Evolutionary conservation across 2,329 filamentous ascomycete species (phyloP).

Genomic region (Neonectria punicea): DNA sequence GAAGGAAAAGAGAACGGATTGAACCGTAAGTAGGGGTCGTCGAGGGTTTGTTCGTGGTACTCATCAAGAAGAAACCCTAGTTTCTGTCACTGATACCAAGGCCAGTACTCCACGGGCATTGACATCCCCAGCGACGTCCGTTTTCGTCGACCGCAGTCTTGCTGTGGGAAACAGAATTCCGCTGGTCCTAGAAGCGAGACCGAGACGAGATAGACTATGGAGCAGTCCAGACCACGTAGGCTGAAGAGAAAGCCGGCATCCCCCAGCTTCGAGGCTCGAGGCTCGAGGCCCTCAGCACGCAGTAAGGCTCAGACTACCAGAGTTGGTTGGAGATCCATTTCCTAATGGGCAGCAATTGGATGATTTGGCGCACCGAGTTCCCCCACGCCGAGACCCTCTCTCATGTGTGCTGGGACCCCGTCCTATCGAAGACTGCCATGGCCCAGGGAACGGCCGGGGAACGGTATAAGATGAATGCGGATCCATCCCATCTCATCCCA

Average conservation of each 20-base stretch:
- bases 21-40: background rate
- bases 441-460: slow-evolving; percentile 33
- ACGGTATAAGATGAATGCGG: slow-evolving; percentile 26
- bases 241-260: slow-evolving; percentile 14
- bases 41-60: background rate
- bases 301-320: slow-evolving; percentile 4
- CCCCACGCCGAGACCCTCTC: slow-evolving; percentile 17
- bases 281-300: background rate
- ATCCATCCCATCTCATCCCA: slow-evolving; percentile 15
- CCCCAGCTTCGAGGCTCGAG: slow-evolving; percentile 9
- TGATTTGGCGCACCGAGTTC: slow-evolving; percentile 5
- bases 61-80: background rate
- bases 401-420: slow-evolving; percentile 12
- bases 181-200: slow-evolving; percentile 8
- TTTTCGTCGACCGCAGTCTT: background rate
- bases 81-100: background rate
- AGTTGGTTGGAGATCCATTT: slow-evolving; percentile 5
- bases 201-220: slow-evolving; percentile 3
- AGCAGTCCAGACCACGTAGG: slow-evolving; percentile 13
- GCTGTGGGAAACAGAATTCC: background rate
- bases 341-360: slow-evolving; percentile 6
- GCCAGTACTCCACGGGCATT: no score
- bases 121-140: no score
- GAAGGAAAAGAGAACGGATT: background rate
- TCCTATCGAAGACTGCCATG: slow-evolving; percentile 18